A percentile compares a stretch with the other conserved stretches of the same genome.
Evolutionary conservation across 108 stramenopile genomes (phyloP).

Genomic region (Craspedostauros australis): DNA sequence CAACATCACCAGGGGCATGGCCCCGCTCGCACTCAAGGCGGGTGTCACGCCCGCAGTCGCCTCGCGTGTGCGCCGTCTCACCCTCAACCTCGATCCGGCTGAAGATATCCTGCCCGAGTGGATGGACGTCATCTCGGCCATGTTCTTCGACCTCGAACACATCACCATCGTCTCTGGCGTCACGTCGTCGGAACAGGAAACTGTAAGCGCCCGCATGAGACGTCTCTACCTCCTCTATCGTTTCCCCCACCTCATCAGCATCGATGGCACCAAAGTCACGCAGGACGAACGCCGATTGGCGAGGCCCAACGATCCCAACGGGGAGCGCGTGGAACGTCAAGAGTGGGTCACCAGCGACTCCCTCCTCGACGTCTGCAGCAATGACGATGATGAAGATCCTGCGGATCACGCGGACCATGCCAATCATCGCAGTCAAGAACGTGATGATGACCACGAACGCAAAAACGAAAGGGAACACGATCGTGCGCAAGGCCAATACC

Average conservation of each 20-base stretch:
- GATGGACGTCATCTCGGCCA: conserved; percentile 23
- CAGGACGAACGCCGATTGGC: conserved; percentile 22
- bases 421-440: too few relatives aligned
- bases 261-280: conserved; percentile 28
- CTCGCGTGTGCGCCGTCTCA: conserved; percentile 9
- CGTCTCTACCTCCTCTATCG: conserved; percentile 33
- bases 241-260: conserved; percentile 26
- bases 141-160: conserved; percentile 30
- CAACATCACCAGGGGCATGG: conserved; percentile 1
- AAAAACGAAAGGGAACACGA: too few relatives aligned
- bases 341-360: too few relatives aligned
- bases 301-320: conserved; percentile 2
- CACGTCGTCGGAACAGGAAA: conserved; percentile 17
- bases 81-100: conserved; percentile 2
- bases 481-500: too few relatives aligned
- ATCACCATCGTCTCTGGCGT: conserved; percentile 8
- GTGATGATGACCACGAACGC: too few relatives aligned
- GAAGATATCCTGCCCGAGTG: conserved; percentile 20
- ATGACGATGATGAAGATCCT: too few relatives aligned
- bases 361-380: too few relatives aligned
- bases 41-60: conserved; percentile 12
- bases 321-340: background rate
- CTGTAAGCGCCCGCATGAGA: conserved; percentile 30
- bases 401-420: too few relatives aligned
- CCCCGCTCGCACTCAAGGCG: conserved; percentile 8